These are phyloP conservation scores for Calonectria pauciramosa DNA, from an alignment of 2,329 filamentous ascomycete genomes.

Conservation along the genomic window DNA sequence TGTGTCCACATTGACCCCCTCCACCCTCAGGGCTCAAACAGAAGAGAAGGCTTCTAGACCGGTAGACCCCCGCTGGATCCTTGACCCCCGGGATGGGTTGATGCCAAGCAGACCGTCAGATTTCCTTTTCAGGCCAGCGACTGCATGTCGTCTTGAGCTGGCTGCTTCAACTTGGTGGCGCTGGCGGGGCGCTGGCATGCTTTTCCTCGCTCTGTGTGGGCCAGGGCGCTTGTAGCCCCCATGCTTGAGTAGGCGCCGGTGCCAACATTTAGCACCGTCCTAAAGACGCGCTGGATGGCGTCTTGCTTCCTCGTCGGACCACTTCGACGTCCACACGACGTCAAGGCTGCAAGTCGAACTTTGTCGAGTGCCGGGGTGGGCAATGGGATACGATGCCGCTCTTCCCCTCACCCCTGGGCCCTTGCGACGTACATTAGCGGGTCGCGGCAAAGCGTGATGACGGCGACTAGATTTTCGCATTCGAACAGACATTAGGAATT, in stretches of 20 bases:
- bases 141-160: conserved; percentile 9
- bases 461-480: conserved; percentile 21
- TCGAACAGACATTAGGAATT: not conserved
- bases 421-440: conserved; percentile 10
- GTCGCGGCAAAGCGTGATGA: conserved; percentile 23
- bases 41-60: conserved; percentile 32
- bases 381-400: conserved; percentile 19
- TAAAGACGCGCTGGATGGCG: conserved; percentile 31
- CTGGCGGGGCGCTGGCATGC: conserved; percentile 8
- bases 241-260: conserved; percentile 19
- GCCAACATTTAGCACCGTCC: conserved; percentile 24
- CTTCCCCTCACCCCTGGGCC: conserved; percentile 20
- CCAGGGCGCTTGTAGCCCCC: conserved; percentile 23
- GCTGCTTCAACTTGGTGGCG: conserved; percentile 19
- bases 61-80: conserved; percentile 24
- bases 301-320: conserved; percentile 39
- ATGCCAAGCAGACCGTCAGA: conserved; percentile 33
- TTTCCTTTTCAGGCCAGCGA: conserved; percentile 30
- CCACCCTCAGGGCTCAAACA: conserved; percentile 27
- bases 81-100: conserved; percentile 33
- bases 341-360: conserved; percentile 27
- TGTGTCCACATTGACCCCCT: conserved; percentile 9
- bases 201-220: conserved; percentile 14
- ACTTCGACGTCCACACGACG: conserved; percentile 27
- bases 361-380: conserved; percentile 23